phyloP scores from a whole-genome alignment of 2,329 filamentous ascomycete species.

The Paecilomyces sp. region DNA sequence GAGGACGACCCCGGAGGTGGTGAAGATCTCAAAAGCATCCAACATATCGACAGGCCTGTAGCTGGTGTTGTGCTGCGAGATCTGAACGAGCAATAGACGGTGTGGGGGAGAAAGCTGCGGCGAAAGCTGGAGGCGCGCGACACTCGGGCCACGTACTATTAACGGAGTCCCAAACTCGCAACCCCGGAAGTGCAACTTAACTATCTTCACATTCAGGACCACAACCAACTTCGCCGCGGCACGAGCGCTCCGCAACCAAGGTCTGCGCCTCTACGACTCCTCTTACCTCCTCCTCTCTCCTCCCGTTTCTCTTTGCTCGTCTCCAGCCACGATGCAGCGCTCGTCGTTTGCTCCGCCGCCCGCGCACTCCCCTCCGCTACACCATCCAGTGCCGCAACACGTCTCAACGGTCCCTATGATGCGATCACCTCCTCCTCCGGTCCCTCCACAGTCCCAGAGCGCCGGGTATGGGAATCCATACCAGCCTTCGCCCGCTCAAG shows the following conservation, averaged over 20 bases:
- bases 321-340: slow-evolving; percentile 66
- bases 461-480: slow-evolving; percentile 45
- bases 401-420: slow-evolving; percentile 96
- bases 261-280: not conserved
- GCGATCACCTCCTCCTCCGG: slow-evolving; percentile 78
- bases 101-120: not conserved
- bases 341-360: slow-evolving; percentile 68
- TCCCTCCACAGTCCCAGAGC: slow-evolving; percentile 62
- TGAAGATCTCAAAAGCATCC: slow-evolving; percentile 94
- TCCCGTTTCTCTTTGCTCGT: not conserved
- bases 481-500: slow-evolving; percentile 36
- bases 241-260: not conserved
- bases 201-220: not conserved
- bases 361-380: slow-evolving; percentile 78
- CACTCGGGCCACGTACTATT: slow-evolving; percentile 2
- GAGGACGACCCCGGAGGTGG: slow-evolving; percentile 90
- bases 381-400: slow-evolving; percentile 96
- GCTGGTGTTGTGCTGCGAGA: not conserved
- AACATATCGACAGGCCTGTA: slow-evolving; percentile 55
- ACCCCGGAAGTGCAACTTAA: slow-evolving; percentile 1
- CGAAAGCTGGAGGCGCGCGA: not conserved
- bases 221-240: not conserved
- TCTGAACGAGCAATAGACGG: not conserved
- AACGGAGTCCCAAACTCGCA: not conserved
- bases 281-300: not conserved